Conservation (phyloP, 345 rosid species). For the Iberis pinnata region DNA sequence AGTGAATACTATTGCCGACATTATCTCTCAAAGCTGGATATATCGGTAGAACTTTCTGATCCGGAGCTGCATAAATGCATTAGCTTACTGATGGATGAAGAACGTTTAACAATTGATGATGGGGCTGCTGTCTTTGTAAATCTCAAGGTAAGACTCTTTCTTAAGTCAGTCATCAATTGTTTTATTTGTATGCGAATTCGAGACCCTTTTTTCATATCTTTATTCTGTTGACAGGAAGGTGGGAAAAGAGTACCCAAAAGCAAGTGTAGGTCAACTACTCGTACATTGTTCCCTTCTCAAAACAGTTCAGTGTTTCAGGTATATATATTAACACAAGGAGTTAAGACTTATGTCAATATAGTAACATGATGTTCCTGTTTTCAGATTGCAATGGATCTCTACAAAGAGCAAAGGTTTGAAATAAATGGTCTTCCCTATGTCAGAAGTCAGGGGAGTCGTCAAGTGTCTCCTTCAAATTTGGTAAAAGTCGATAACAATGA, state of each 20-base stretch:
- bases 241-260: conserved; percentile 51
- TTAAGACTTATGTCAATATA: too few species aligned
- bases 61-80: conserved; percentile 52
- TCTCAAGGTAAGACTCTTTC: conserved; percentile 45
- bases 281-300: conserved; percentile 46
- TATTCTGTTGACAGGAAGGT: conserved; percentile 45
- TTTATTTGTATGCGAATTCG: too few species aligned
- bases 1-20: conserved; percentile 27
- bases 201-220: conserved; percentile 2
- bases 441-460: conserved; percentile 26
- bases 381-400: conserved; percentile 78
- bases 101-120: conserved; percentile 33
- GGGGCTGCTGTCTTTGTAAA: conserved; percentile 43
- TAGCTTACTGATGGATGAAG: conserved; percentile 36
- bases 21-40: conserved; percentile 83
- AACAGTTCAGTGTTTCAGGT: conserved; percentile 70
- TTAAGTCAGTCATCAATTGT: too few species aligned
- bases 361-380: conserved; percentile 18
- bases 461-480: conserved; percentile 28
- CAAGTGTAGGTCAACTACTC: conserved; percentile 33
- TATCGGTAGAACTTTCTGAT: conserved; percentile 67
- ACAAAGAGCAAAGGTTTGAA: conserved; percentile 62
- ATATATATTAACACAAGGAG: conserved; percentile 8
- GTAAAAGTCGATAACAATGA: conserved; percentile 1
- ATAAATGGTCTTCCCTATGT: conserved; percentile 32